Evolutionary conservation across 306 rosid genomes (phyloP).

Genomic region (Castanea crenata): DNA sequence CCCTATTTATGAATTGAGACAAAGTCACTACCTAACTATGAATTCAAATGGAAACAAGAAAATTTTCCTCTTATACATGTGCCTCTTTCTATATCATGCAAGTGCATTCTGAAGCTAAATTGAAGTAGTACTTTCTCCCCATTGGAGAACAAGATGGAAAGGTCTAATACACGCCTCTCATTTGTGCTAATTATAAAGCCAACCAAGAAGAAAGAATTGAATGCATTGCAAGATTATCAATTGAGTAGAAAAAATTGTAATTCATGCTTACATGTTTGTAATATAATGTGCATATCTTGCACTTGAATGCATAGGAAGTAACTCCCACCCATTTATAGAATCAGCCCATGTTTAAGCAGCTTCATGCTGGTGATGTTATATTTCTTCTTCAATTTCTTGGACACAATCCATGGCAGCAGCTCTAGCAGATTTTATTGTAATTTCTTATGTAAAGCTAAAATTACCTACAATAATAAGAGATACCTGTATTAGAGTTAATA

Average conservation of each 20-base stretch:
- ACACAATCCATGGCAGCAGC: conserved; percentile 98
- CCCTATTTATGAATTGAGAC: no score
- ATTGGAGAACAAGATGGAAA: no score
- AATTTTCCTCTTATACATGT: no score
- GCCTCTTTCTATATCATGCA: no score
- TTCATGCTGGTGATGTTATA: conserved; percentile 87
- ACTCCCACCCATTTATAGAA: conserved; percentile 84
- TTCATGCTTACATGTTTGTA: conserved; percentile 10
- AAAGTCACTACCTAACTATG: neutral
- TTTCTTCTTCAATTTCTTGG: conserved; percentile 91
- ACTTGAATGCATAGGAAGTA: conserved; percentile 60
- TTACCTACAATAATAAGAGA: no score
- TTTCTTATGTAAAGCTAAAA: conserved; percentile 59
- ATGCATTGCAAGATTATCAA: neutral
- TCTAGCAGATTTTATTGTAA: conserved; percentile 84
- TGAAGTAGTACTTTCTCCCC: no score
- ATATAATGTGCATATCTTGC: conserved; percentile 1
- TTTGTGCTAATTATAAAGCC: no score
- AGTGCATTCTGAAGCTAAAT: no score
- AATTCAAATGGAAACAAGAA: neutral
- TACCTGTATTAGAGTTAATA: no score
- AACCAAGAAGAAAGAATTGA: no score
- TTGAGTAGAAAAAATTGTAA: neutral
- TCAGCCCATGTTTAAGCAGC: conserved; percentile 96
- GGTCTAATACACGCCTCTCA: no score